Percentiles rank a stretch among this genome's conserved stretches.
These are phyloP conservation scores for Phlebopus sp. DNA, from an alignment of 1,284 basidiomycete genomes.

Conservation along the genomic window DNA sequence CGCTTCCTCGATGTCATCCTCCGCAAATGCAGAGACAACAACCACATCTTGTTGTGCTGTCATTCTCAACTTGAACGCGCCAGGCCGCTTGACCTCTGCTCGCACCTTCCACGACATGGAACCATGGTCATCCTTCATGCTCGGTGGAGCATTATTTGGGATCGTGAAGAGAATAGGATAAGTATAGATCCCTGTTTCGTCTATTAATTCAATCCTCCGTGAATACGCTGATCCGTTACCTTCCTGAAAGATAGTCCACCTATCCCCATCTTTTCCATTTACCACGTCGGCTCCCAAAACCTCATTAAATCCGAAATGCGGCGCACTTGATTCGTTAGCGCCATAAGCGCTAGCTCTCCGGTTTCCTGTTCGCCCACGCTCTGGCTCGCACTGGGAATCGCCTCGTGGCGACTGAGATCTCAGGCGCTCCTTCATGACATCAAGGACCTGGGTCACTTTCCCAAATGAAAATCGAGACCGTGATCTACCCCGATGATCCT, in stretches of 20 bases:
- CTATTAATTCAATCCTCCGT: conserved; percentile 2
- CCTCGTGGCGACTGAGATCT: conserved; percentile 39
- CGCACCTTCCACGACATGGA: conserved; percentile 79
- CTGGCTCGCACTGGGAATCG: conserved; percentile 17
- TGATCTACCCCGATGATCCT: conserved; percentile 30
- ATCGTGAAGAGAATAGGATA: conserved; percentile 93
- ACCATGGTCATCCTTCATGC: conserved; percentile 77
- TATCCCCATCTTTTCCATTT: conserved; percentile 45
- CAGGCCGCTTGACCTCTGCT: conserved; percentile 82
- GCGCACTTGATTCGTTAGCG: neutral
- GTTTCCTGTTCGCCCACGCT: conserved; percentile 21
- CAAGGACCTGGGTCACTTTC: conserved; percentile 36
- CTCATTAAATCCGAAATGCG: conserved; percentile 8
- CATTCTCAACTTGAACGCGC: conserved; percentile 77
- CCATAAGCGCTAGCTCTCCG: neutral
- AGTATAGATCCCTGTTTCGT: conserved; percentile 76
- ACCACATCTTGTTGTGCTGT: conserved; percentile 71
- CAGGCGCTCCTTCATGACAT: conserved; percentile 40
- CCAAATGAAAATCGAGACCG: conserved; percentile 38
- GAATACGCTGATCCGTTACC: conserved; percentile 45
- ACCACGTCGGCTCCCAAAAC: conserved; percentile 36
- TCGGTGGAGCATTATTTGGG: conserved; percentile 79
- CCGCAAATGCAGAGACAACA: conserved; percentile 75
- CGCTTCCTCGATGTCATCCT: conserved; percentile 46
- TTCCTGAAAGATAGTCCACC: conserved; percentile 90